Conservation (phyloP, 2,329 filamentous ascomycete genomes). For the Periconia macrospinosa region DNA sequence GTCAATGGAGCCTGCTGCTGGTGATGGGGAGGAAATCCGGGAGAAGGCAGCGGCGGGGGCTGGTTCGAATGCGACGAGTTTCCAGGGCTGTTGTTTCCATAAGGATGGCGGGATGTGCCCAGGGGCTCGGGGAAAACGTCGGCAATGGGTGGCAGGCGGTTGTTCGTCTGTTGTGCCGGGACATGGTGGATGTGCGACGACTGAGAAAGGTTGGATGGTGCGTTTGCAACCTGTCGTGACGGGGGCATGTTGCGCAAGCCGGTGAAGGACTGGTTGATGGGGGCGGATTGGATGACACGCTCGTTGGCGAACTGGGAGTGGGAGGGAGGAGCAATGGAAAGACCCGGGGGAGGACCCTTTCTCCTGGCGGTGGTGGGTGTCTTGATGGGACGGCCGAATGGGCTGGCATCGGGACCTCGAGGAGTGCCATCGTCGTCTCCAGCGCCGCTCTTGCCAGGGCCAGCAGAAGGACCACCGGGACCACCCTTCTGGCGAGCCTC, state of each 20-base stretch:
- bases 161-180: conserved; percentile 84
- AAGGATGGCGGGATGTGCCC: conserved; percentile 50
- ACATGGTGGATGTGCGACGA: conserved; percentile 90
- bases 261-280: conserved; percentile 92
- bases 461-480: conserved; percentile 6
- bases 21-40: conserved; percentile 64
- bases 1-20: conserved; percentile 56
- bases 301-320: conserved; percentile 92
- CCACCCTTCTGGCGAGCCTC: conserved; percentile 84
- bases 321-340: conserved; percentile 93
- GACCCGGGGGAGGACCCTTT: conserved; percentile 77
- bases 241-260: conserved; percentile 71
- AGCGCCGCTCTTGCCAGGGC: background rate
- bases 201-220: conserved; percentile 78
- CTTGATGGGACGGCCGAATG: conserved; percentile 56
- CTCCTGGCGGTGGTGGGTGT: conserved; percentile 74
- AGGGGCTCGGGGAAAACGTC: conserved; percentile 90
- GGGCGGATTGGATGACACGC: conserved; percentile 94
- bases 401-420: conserved; percentile 40
- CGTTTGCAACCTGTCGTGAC: conserved; percentile 77
- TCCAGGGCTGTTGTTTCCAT: conserved; percentile 62
- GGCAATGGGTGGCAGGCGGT: conserved; percentile 88
- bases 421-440: conserved; percentile 26
- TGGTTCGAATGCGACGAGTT: conserved; percentile 66
- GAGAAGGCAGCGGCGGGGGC: conserved; percentile 74